Percentiles rank a stretch among this genome's conserved stretches.
phyloP scores from a whole-genome alignment of 164 flowering plant species.

The Amborella trichopoda region DNA sequence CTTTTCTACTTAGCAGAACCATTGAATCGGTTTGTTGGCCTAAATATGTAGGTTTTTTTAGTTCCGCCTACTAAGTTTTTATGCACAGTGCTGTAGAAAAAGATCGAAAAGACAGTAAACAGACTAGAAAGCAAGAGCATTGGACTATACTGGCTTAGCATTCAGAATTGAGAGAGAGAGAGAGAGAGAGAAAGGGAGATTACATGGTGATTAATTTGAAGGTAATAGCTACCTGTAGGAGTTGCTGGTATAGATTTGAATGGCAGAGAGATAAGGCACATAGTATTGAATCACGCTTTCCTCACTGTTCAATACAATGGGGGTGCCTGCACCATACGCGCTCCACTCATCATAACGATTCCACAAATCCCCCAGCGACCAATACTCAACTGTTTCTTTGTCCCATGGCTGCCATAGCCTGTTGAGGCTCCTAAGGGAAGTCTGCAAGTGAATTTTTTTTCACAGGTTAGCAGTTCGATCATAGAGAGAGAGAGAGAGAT shows the following conservation, averaged over 20 bases:
- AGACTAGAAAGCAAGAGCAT: too few species aligned
- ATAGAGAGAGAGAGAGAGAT: neutral
- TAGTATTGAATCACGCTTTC: conserved; percentile 16
- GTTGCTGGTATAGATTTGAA: conserved; percentile 11
- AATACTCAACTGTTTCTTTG: conserved; percentile 27
- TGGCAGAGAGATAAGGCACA: conserved; percentile 12
- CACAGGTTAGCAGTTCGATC: neutral
- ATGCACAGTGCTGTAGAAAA: too few species aligned
- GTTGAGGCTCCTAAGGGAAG: conserved; percentile 15
- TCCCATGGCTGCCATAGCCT: conserved; percentile 22
- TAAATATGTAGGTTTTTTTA: too few species aligned
- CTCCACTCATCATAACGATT: conserved; percentile 38
- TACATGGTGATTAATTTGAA: too few species aligned
- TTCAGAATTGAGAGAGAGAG: too few species aligned
- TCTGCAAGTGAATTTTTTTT: conserved; percentile 13
- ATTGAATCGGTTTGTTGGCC: too few species aligned
- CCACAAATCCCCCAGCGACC: conserved; percentile 38
- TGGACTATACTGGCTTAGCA: too few species aligned
- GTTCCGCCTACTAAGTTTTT: too few species aligned
- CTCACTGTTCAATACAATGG: conserved; percentile 12
- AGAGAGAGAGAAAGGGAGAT: too few species aligned
- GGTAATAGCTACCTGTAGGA: too few species aligned
- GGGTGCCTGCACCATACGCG: conserved; percentile 34
- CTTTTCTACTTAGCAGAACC: too few species aligned
- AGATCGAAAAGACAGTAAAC: too few species aligned